Conservation (phyloP, 2,329 filamentous ascomycete species). For the Fusarium secorum region DNA sequence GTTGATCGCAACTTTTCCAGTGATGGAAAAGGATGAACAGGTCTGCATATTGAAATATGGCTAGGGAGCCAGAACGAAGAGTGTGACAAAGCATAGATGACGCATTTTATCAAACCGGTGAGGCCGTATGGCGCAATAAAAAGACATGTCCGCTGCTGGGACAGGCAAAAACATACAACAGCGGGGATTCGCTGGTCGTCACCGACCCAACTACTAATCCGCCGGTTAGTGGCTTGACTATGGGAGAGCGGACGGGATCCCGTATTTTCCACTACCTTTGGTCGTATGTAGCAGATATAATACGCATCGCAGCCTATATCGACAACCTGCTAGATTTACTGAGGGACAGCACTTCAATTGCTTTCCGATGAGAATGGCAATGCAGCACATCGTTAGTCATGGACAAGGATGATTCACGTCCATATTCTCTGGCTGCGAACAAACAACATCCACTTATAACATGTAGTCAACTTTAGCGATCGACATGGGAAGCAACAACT, state of each 20-base stretch:
- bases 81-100: background rate
- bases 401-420: too few relatives aligned
- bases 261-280: background rate
- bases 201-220: background rate
- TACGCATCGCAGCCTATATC: accelerated
- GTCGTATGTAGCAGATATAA: accelerated
- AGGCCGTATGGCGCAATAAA: accelerated
- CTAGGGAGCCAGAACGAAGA: accelerated
- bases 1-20: background rate
- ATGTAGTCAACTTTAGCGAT: too few relatives aligned
- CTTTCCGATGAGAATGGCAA: too few relatives aligned
- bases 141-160: accelerated
- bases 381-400: too few relatives aligned
- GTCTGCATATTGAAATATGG: background rate
- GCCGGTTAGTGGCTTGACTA: background rate
- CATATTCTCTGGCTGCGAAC: too few relatives aligned
- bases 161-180: background rate
- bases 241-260: background rate
- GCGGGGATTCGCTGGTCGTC: background rate
- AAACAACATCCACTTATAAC: too few relatives aligned
- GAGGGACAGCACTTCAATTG: too few relatives aligned
- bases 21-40: background rate
- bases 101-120: too few relatives aligned
- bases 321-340: too few relatives aligned
- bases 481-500: too few relatives aligned